Base-by-base conservation (phyloP, 192 early-diverging fungal species). In the Gaertneriomyces semiglobifer region DNA sequence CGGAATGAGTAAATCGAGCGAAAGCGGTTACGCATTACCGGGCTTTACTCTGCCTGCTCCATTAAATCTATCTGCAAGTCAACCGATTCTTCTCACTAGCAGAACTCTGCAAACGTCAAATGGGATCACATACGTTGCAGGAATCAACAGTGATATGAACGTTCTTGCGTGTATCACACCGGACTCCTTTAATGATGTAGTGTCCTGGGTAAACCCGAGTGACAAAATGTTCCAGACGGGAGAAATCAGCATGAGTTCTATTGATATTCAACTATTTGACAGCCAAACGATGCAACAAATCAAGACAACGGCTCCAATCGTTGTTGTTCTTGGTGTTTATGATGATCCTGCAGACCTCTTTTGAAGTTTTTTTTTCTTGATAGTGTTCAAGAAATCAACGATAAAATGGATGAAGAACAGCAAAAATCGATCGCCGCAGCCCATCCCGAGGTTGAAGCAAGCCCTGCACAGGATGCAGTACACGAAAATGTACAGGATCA, bases 281-380 rank as follows among this genome's bases (percentile, higher is more conserved):
- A 4, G 1, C 1, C 11, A 33, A 12, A 16, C n/a, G 11, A n/a
- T 56, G 18, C 55, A 4, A 3, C 1, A 12, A 25, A n/a, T 60
- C 12, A 0, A 2, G 2, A 14, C 42, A 33, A 43, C 38, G 10
- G 42, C 39, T 11, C 59, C 59, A n/a, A 38, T 60, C 0, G 59
- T 60, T 2, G 41, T 60, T 2, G 19, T 60, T 25, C 20, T 60
- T 1, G 42, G 59, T 43, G 41, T 60, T 1, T 60, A n/a, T 60
- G 59, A 60, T 60, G 59, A 60, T 20, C 25, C 39, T 12, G 7
- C 38, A 2, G 59, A 60, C 5, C 11, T 60, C 1, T 3, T 60
- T 33, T 56, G 55, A 56, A 19, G 25, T 2, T 56, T 56, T 33
- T 56, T 60, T 43, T 60, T 60, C 42, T 60, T 43, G 14, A 43